Conservation (phyloP, 305 asterid species). For the Rubia balearica region DNA sequence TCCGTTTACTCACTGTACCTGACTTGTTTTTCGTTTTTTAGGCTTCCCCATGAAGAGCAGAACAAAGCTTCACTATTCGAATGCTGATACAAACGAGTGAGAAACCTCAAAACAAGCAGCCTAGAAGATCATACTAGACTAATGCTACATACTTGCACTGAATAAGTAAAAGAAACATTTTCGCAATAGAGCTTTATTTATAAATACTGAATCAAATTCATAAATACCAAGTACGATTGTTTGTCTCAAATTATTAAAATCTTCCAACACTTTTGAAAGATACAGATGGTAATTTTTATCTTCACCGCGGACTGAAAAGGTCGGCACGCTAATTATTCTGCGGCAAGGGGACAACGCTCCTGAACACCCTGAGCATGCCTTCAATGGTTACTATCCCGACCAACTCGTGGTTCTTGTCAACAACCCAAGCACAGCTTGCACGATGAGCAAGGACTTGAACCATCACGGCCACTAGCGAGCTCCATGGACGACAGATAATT, state of each 20-base stretch:
- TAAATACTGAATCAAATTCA: neutral
- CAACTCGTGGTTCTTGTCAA: conserved; percentile 46
- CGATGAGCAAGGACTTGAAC: conserved; percentile 74
- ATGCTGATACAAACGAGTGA: neutral
- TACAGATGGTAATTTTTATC: no score
- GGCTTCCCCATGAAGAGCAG: neutral
- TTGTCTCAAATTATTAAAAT: neutral
- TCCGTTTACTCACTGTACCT: neutral
- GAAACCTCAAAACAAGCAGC: neutral
- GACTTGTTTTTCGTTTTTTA: neutral
- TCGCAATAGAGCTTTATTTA: neutral
- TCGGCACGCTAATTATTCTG: conserved; percentile 19
- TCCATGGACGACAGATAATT: conserved; percentile 54
- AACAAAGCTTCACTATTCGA: neutral
- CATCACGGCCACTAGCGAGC: conserved; percentile 78
- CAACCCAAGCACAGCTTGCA: conserved; percentile 69
- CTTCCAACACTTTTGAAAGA: neutral
- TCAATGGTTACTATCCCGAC: conserved; percentile 62
- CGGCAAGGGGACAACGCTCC: conserved; percentile 24
- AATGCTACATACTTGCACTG: neutral
- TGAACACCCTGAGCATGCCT: conserved; percentile 51
- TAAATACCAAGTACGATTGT: neutral
- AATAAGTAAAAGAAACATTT: neutral
- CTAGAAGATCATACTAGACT: neutral
- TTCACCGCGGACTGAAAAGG: neutral